These are phyloP conservation scores for Populus tremula DNA, from an alignment of 345 rosid genomes.

Conservation along the genomic window DNA sequence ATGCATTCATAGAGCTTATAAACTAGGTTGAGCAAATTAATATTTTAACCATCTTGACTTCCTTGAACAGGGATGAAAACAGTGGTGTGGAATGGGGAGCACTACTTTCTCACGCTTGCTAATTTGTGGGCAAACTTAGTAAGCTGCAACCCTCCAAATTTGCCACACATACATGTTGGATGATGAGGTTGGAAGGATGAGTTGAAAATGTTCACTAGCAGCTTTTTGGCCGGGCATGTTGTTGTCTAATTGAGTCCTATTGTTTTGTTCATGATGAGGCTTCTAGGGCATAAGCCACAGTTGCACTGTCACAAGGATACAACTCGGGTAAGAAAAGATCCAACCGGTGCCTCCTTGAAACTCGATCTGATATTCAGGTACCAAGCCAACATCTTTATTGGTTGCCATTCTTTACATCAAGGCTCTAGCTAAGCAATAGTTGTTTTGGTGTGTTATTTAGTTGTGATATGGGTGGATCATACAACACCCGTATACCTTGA, in stretches of 20 bases:
- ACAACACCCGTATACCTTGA: slow-evolving; percentile 14
- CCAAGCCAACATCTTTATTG: neutral
- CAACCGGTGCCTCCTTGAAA: neutral
- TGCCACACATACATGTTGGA: slow-evolving; percentile 32
- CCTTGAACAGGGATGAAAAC: slow-evolving; percentile 52
- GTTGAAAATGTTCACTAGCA: neutral
- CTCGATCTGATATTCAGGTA: neutral
- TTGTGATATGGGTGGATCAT: slow-evolving; percentile 28
- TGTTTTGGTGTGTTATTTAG: slow-evolving; percentile 12
- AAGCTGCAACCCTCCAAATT: slow-evolving; percentile 51
- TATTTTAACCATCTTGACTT: neutral
- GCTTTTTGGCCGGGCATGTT: neutral
- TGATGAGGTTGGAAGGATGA: slow-evolving; percentile 9
- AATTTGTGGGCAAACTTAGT: slow-evolving; percentile 85
- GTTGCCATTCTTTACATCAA: slow-evolving; percentile 31
- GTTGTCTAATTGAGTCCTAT: neutral
- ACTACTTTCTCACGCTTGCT: slow-evolving; percentile 58
- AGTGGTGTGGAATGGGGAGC: slow-evolving; percentile 58
- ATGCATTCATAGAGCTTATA: slow-evolving; percentile 1
- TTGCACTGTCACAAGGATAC: neutral
- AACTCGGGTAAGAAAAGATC: slow-evolving; percentile 11
- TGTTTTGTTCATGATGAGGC: slow-evolving; percentile 4
- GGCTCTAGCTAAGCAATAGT: slow-evolving; percentile 27
- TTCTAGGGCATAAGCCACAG: slow-evolving; percentile 6
- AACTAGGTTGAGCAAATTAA: neutral